These are phyloP conservation scores for Vinca major DNA, from an alignment of 305 asterid genomes.

Conservation along the genomic window DNA sequence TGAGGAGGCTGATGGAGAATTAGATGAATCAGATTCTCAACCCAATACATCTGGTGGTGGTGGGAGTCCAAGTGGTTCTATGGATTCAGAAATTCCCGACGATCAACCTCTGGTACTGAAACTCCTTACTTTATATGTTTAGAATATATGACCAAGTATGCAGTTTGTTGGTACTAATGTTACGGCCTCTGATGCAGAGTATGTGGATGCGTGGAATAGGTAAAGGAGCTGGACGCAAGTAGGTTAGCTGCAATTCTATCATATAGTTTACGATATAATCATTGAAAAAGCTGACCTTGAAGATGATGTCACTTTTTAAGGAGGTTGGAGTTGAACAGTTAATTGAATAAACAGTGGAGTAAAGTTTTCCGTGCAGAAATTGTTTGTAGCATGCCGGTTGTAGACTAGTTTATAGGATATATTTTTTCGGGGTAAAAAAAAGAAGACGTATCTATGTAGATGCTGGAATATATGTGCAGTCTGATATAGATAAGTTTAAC, in stretches of 20 bases:
- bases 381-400: slow-evolving; percentile 11
- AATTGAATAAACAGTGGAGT: slow-evolving; percentile 18
- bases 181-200: slow-evolving; percentile 41
- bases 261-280: slow-evolving; percentile 4
- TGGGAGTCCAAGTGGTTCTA: slow-evolving; percentile 26
- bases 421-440: too few relatives aligned
- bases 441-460: too few relatives aligned
- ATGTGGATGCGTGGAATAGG: slow-evolving; percentile 68
- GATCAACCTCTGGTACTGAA: slow-evolving; percentile 77
- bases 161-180: slow-evolving; percentile 16
- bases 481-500: slow-evolving; percentile 8
- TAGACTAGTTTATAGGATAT: too few relatives aligned
- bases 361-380: slow-evolving; percentile 18
- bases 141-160: too few relatives aligned
- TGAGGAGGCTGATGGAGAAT: slow-evolving; percentile 25
- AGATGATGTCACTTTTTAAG: slow-evolving; percentile 6
- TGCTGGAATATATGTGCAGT: too few relatives aligned
- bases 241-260: slow-evolving; percentile 13
- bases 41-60: slow-evolving; percentile 20
- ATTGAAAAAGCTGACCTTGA: slow-evolving; percentile 14
- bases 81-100: slow-evolving; percentile 53
- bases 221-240: slow-evolving; percentile 32
- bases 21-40: slow-evolving; percentile 21
- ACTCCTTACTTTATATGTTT: slow-evolving; percentile 10
- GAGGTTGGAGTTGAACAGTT: slow-evolving; percentile 11